Evolutionary conservation across 139 green algal genomes (phyloP), one percentile per base, ranked within the genome.

Genomic region (Chlamydomonas incerta): DNA sequence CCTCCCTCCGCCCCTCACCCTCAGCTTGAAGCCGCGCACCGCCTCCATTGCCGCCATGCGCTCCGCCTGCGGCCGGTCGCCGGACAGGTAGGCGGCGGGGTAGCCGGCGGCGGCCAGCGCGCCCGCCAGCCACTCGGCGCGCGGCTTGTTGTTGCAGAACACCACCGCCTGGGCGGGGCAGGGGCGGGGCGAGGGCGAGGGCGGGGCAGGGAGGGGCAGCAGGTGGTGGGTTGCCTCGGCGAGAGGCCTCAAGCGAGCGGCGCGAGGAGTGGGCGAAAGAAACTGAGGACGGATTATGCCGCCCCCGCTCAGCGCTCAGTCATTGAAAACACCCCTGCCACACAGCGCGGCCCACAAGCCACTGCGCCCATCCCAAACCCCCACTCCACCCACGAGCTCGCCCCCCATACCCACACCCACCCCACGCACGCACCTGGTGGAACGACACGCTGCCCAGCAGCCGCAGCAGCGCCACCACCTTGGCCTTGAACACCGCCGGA

Each of bases 81-180:
- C 94, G 1, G 92, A 96, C 37, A 97, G 87, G 81, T 92, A 92
- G 4, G 91, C 90, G 21, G 93, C 82, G 3, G 94, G 92, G 87
- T 91, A 95, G 82, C 94, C 96, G 0, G 88, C 87, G 0, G 82
- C 80, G n/a, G 63, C 87, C 14, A 98, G 89, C 11, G 68, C 72
- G 17, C 52, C 72, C 0, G 93, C 88, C 34, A 98, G 91, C 87
- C 81, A 90, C 65, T 94, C 89, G 0, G 93, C 95, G 28, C 90
- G 86, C 37, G 88, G 81, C 74, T 94, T 92, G 34, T 84, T 52
- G 85, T 95, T 96, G 91, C 92, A 96, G 87, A 98, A 98, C 58
- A 97, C 91, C 15, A 93, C 89, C 0, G 95, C 94, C 89, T 98
- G 95, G 35, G 28, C 3, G 26, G 20, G 35, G 29, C 0, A 46